Evolutionary conservation across 179 eudicot species (phyloP).

Genomic region (Carnegiea gigantea): DNA sequence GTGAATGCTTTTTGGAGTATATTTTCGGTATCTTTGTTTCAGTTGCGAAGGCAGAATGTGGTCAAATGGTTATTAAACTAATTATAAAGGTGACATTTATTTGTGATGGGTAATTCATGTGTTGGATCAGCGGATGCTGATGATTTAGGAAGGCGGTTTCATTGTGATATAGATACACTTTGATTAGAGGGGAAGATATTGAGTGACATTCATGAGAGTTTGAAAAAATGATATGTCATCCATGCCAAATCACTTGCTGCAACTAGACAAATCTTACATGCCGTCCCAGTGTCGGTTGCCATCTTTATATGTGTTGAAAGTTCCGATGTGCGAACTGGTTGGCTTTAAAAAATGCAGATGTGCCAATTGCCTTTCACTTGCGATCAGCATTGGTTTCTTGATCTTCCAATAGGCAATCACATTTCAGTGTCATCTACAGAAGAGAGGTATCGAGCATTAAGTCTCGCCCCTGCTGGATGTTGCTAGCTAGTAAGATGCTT

Average conservation of each 20-base stretch:
- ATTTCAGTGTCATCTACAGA: constrained; percentile 70
- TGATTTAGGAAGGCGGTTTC: constrained; percentile 23
- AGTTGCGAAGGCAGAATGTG: constrained; percentile 7
- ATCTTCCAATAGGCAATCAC: constrained; percentile 87
- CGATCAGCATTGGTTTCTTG: constrained; percentile 94
- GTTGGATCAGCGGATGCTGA: constrained; percentile 15
- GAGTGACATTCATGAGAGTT: constrained; percentile 38
- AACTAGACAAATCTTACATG: constrained; percentile 52
- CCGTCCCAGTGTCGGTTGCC: constrained; percentile 62
- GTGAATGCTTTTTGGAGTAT: constrained; percentile 11
- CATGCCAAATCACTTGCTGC: constrained; percentile 54
- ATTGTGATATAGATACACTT: constrained; percentile 22
- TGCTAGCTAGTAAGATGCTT: constrained; percentile 99
- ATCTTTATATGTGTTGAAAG: constrained; percentile 72
- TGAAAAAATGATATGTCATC: constrained; percentile 40
- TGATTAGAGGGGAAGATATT: constrained; percentile 32
- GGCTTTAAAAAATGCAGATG: constrained; percentile 99
- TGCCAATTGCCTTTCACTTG: constrained; percentile 75
- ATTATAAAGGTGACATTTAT: constrained; percentile 22
- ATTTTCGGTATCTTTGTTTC: not conserved
- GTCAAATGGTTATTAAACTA: constrained; percentile 2
- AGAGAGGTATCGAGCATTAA: constrained; percentile 93
- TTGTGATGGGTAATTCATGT: constrained; percentile 27
- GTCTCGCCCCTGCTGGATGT: constrained; percentile 87
- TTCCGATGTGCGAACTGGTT: constrained; percentile 92